A percentile compares a stretch with the other conserved stretches of the same genome.
phyloP scores from a whole-genome alignment of 495 filamentous ascomycete genomes.

The Pyrenula aspistea region DNA sequence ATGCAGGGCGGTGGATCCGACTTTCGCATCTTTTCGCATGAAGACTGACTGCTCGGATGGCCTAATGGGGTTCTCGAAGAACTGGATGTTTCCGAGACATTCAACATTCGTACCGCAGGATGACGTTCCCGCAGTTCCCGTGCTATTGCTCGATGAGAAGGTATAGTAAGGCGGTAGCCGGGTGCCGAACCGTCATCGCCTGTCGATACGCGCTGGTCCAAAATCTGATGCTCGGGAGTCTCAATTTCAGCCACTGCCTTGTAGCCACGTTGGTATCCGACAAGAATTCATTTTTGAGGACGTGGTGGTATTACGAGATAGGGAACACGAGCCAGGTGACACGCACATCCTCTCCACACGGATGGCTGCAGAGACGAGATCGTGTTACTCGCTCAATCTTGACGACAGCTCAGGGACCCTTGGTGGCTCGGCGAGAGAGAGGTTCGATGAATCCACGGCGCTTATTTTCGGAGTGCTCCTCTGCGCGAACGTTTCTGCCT shows the following conservation, averaged over 20 bases:
- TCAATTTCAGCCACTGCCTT: background rate
- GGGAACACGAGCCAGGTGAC: background rate
- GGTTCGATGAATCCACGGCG: too few species aligned
- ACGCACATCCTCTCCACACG: background rate
- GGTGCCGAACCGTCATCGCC: background rate
- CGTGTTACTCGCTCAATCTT: background rate
- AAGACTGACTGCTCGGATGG: too few species aligned
- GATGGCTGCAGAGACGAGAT: background rate
- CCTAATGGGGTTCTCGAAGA: too few species aligned
- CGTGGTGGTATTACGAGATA: background rate
- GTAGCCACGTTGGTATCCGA: background rate
- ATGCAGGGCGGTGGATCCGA: too few species aligned
- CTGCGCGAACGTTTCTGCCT: too few species aligned
- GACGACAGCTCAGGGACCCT: background rate
- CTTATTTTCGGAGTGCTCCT: too few species aligned
- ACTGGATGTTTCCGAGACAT: too few species aligned
- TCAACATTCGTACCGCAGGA: background rate
- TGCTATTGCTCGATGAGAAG: too few species aligned
- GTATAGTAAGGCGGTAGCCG: background rate
- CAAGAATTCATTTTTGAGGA: background rate
- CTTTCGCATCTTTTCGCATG: too few species aligned
- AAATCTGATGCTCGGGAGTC: background rate
- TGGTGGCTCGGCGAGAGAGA: too few species aligned
- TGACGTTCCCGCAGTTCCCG: too few species aligned
- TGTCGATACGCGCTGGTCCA: background rate